Conservation (phyloP, 495 filamentous ascomycete species). For the Neurospora africana region DNA sequence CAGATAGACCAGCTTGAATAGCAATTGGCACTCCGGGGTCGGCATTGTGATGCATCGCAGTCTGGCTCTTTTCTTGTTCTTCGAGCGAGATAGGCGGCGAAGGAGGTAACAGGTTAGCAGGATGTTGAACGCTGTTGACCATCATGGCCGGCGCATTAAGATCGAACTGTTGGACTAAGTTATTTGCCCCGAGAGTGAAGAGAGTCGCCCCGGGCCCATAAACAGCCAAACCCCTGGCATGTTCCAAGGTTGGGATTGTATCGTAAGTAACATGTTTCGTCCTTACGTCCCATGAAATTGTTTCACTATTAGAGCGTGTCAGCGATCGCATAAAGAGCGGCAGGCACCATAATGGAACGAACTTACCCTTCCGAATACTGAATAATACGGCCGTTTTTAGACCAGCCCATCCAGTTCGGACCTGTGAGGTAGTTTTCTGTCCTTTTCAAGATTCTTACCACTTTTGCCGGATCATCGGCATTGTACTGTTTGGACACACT, state of each 20-base stretch:
- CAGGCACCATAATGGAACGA: conserved; percentile 7
- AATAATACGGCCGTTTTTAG: conserved; percentile 90
- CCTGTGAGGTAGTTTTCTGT: conserved; percentile 62
- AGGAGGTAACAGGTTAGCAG: conserved; percentile 61
- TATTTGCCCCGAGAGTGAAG: conserved; percentile 80
- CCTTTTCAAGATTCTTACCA: conserved; percentile 78
- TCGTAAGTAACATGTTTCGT: conserved; percentile 92
- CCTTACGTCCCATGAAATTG: conserved; percentile 88
- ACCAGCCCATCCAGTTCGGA: conserved; percentile 96
- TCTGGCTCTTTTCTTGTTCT: conserved; percentile 40
- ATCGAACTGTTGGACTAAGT: conserved; percentile 91
- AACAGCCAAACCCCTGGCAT: conserved; percentile 69
- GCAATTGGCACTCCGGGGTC: conserved; percentile 37
- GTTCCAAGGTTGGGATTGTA: conserved; percentile 71
- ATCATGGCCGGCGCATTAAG: conserved; percentile 66
- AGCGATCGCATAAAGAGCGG: not conserved
- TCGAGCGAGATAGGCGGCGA: conserved; percentile 70
- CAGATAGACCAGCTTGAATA: conserved; percentile 45
- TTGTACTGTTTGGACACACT: conserved; percentile 81
- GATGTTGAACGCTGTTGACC: conserved; percentile 75
- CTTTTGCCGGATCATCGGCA: conserved; percentile 64
- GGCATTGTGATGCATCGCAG: conserved; percentile 29
- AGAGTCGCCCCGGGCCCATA: conserved; percentile 85
- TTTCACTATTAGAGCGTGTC: conserved; percentile 50
- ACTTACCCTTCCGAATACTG: conserved; percentile 88